Conservation (phyloP, 2,329 filamentous ascomycete species). For the Alternaria gansuensis region DNA sequence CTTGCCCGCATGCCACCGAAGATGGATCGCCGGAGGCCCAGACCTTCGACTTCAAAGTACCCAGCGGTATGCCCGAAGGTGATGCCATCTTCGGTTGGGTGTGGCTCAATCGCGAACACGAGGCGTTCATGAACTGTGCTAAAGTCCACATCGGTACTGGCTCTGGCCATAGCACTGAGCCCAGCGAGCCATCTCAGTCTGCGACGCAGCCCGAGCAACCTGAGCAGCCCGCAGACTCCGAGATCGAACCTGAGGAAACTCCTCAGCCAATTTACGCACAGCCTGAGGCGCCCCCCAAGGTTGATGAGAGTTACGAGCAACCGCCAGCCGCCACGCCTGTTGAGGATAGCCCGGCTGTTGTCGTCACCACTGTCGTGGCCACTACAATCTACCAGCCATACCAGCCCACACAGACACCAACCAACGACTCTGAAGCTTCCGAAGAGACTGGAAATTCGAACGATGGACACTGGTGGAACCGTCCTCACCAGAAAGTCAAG, state of each 20-base stretch:
- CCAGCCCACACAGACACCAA: constrained; percentile 12
- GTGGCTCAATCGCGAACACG: constrained; percentile 60
- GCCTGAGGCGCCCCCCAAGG: constrained; percentile 14
- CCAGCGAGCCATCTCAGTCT: constrained; percentile 22
- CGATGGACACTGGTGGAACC: constrained; percentile 9
- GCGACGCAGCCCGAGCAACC: constrained; percentile 28
- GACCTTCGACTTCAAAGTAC: constrained; percentile 58
- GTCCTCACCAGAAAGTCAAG: constrained; percentile 26
- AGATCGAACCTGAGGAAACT: constrained; percentile 23
- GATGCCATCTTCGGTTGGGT: constrained; percentile 59
- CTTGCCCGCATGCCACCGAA: constrained; percentile 56
- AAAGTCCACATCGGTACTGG: constrained; percentile 54
- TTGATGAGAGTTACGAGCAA: constrained; percentile 11
- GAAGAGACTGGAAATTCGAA: constrained; percentile 18
- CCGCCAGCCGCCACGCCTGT: constrained; percentile 4
- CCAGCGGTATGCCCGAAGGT: constrained; percentile 54
- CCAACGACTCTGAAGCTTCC: constrained; percentile 12
- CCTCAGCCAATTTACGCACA: constrained; percentile 11
- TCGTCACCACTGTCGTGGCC: constrained; percentile 18
- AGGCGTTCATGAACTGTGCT: constrained; percentile 59
- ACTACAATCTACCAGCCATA: constrained; percentile 15
- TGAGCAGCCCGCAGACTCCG: constrained; percentile 17
- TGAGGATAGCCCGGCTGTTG: constrained; percentile 10
- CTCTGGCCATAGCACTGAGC: constrained; percentile 17
- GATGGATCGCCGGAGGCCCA: constrained; percentile 54